phyloP scores from a whole-genome alignment of 192 early-diverging fungal species.

The Umbelopsis isabellina region DNA sequence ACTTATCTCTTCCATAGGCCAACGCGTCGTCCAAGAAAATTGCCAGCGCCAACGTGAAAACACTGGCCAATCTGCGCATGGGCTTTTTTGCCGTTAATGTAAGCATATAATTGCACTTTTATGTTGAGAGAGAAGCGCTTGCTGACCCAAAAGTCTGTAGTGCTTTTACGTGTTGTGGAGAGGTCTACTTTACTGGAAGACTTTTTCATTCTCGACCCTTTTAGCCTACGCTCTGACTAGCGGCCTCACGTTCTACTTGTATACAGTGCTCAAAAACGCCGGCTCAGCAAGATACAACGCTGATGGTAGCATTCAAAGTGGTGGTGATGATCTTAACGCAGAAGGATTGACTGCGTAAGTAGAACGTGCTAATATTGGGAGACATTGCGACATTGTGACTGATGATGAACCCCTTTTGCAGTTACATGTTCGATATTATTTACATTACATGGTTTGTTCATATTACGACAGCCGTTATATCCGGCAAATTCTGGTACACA shows the following conservation, averaged over 20 bases:
- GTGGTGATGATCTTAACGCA: slow-evolving; percentile 57
- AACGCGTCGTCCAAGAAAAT: slow-evolving; percentile 70
- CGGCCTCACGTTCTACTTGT: slow-evolving; percentile 54
- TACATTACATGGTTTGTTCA: slow-evolving; percentile 84
- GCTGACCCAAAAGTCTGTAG: slow-evolving; percentile 23
- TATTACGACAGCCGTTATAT: slow-evolving; percentile 61
- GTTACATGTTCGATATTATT: slow-evolving; percentile 85
- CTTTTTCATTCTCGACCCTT: slow-evolving; percentile 48
- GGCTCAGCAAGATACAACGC: slow-evolving; percentile 49
- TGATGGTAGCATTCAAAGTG: slow-evolving; percentile 42
- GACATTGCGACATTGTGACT: slow-evolving; percentile 4
- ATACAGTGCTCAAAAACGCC: slow-evolving; percentile 47
- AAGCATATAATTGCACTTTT: slow-evolving; percentile 14
- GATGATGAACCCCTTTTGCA: slow-evolving; percentile 42
- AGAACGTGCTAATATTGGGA: slow-evolving; percentile 6
- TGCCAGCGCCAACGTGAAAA: slow-evolving; percentile 56
- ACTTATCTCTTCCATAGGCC: slow-evolving; percentile 44
- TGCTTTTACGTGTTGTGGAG: slow-evolving; percentile 58
- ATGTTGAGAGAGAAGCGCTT: not conserved
- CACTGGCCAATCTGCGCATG: slow-evolving; percentile 53
- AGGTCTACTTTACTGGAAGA: slow-evolving; percentile 53
- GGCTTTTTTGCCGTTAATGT: slow-evolving; percentile 57
- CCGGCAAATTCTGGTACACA: slow-evolving; percentile 55
- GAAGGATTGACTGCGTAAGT: slow-evolving; percentile 58
- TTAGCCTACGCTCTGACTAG: slow-evolving; percentile 47